Evolutionary conservation across 108 stramenopile species (phyloP), one percentile per base, ranked within the genome.

Genomic region (Nitzschia sp.): DNA sequence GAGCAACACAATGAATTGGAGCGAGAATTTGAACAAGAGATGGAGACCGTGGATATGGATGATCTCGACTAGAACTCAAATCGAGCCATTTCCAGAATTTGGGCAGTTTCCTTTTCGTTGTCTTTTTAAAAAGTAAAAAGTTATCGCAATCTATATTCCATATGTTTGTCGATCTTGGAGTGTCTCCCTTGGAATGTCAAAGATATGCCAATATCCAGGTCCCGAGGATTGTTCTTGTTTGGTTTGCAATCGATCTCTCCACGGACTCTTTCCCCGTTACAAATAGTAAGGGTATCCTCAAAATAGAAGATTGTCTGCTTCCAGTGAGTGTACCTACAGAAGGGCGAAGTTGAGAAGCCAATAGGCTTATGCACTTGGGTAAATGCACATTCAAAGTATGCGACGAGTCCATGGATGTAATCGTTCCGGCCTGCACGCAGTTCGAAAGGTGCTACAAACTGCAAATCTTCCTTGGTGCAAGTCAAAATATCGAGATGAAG

Each of bases 291-390:
- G 13, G 65, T 60, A 26, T 91, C 82, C 36, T 63, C 81, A 36
- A 90, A 45, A 52, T 91, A 94, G 64, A 94, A 91, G 31, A 94
- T 85, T 0, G 92, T 94, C 69, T 98, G 97, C 74, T 99, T 99
- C 98, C 98, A 99, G 78, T 99, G 98, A 9, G 98, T 99, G 82
- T 97, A 97, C 25, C 83, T 77, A 26, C 90, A 87, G 70, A 88
- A 89, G 4, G 98, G 97, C 1, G 94, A 88, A 15, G 98, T 99
- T 19, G 91, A 90, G 66, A 98, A 97, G 5, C 85, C 90, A n/a
- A 99, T 78, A 3, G 98, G 98, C 78, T 96, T 96, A 64, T 93
- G 95, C 33, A 96, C 72, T 45, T 89, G 85, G 8, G 91, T 92
- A 73, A 99, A 99, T 3, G 85, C 92, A 63, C 95, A 96, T 80